A percentile compares a stretch with the other conserved stretches of the same genome.
These are phyloP conservation scores for Cryptococcus hybrid DNA, from an alignment of 1,284 basidiomycete species.

Conservation along the genomic window DNA sequence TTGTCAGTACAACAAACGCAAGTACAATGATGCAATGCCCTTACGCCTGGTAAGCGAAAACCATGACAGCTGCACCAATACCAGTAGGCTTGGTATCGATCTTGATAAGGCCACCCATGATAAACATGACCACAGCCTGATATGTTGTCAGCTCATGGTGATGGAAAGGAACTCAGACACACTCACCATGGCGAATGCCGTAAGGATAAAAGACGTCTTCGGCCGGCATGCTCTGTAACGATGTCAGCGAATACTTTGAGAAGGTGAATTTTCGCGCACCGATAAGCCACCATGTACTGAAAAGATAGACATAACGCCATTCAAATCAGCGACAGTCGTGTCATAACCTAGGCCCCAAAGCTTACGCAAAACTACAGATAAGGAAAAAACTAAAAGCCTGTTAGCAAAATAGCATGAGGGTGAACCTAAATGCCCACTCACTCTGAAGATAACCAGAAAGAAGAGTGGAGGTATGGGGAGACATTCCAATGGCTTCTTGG, in stretches of 20 bases:
- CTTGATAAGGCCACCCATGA: conserved; percentile 19
- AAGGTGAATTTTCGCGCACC: not conserved
- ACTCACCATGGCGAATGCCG: conserved; percentile 16
- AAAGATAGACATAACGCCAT: not conserved
- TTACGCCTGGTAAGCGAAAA: conserved; percentile 18
- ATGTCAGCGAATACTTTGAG: not conserved
- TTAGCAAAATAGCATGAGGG: not conserved
- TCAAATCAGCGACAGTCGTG: not conserved
- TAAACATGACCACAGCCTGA: conserved; percentile 17
- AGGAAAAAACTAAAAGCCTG: conserved; percentile 11
- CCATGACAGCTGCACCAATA: conserved; percentile 17
- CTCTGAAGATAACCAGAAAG: conserved; percentile 16
- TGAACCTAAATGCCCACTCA: not conserved
- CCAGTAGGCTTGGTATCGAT: conserved; percentile 15
- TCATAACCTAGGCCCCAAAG: not conserved
- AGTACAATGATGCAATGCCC: not conserved
- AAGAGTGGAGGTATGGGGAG: conserved; percentile 12
- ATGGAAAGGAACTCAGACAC: not conserved
- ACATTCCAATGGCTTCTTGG: conserved; percentile 16
- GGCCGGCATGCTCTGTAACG: conserved; percentile 12
- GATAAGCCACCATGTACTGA: conserved; percentile 16
- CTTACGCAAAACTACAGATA: conserved; percentile 6
- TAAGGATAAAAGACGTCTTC: conserved; percentile 14
- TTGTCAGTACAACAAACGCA: not conserved
- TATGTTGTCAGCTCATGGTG: not conserved